Base-by-base conservation (phyloP, 2,329 filamentous ascomycete genomes). In the Leptographium flavum region DNA sequence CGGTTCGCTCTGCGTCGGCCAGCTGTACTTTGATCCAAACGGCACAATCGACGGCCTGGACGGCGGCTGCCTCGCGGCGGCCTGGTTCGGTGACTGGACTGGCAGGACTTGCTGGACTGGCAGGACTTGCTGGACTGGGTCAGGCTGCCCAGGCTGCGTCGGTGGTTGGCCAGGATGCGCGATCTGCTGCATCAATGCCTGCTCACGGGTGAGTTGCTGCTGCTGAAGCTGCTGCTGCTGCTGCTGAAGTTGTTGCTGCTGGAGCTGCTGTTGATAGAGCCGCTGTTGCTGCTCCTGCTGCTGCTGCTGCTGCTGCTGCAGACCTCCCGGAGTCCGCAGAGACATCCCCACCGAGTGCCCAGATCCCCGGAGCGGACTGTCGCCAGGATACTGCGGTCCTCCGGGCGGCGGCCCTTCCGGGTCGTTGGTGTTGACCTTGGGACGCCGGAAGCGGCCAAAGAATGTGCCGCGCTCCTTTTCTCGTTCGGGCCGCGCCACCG, bases 391-490 rank as follows among this genome's bases (percentile, higher is more conserved):
- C 35, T 49, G 49, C 9, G 55, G 56, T 5, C 55, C 55, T 19
- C 55, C 55, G 1, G 55, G 56, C 13, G 56, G 54, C 3, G 53
- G 51, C 11, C 49, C 52, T 3, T 43, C 47, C 3, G 48, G 41
- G 8, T 57, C 53, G 21, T 49, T 27, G 21, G 19, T 13, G 30
- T 6, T 35, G 9, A 5, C 19, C 14, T 43, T 44, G 37, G n/a
- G 13, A 21, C 49, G 47, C 15, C 47, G 47, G 31, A 52, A 45
- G 1, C 42, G 42, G 37, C 41, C 47, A 41, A 51, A 46, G 17
- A 52, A n/a, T n/a, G n/a, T n/a, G n/a, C n/a, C n/a, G n/a, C n/a
- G 32, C 40, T 55, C 56, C 15, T 54, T 55, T 25, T 52, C 40
- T 30, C 54, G 53, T 14, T 52, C 49, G 5, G 46, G 37, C 21